phyloP scores from a whole-genome alignment of 176 grass and related monocot species.

The Otatea glauca region DNA sequence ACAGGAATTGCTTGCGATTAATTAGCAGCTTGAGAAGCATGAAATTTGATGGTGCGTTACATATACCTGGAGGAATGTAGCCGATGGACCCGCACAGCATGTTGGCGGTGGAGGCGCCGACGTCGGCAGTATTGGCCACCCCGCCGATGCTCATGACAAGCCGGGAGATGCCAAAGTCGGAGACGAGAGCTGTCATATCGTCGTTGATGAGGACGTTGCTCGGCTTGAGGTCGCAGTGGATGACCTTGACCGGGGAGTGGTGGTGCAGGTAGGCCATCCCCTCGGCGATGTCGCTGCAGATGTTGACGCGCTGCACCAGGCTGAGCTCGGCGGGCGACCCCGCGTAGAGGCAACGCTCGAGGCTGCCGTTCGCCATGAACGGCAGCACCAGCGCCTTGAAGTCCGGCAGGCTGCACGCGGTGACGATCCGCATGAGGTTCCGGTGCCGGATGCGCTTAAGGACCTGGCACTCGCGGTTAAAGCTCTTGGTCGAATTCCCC shows the following conservation, averaged over 20 bases:
- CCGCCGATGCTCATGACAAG: slow-evolving; percentile 64
- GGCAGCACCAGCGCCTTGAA: slow-evolving; percentile 97
- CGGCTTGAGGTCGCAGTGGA: slow-evolving; percentile 94
- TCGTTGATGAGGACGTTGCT: slow-evolving; percentile 94
- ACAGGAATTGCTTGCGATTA: not conserved
- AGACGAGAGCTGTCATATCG: slow-evolving; percentile 95
- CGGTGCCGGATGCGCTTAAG: slow-evolving; percentile 91
- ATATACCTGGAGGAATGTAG: slow-evolving; percentile 90
- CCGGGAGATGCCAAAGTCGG: slow-evolving; percentile 84
- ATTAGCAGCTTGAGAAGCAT: not conserved
- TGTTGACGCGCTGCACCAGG: slow-evolving; percentile 79
- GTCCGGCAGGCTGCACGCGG: slow-evolving; percentile 83
- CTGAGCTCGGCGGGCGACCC: slow-evolving; percentile 50
- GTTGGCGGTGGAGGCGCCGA: slow-evolving; percentile 74
- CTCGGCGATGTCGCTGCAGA: slow-evolving; percentile 93
- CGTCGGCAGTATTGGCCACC: slow-evolving; percentile 51
- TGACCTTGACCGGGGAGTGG: slow-evolving; percentile 86
- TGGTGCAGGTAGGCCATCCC: slow-evolving; percentile 94
- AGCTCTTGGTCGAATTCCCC: slow-evolving; percentile 88
- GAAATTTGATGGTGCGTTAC: not conserved
- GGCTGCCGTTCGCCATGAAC: slow-evolving; percentile 94
- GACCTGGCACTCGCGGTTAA: slow-evolving; percentile 87
- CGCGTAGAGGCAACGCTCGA: slow-evolving; percentile 76
- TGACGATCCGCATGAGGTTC: slow-evolving; percentile 94
- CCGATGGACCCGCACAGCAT: slow-evolving; percentile 91